phyloP scores from a whole-genome alignment of 345 rosid genomes.

The Populus simonii region DNA sequence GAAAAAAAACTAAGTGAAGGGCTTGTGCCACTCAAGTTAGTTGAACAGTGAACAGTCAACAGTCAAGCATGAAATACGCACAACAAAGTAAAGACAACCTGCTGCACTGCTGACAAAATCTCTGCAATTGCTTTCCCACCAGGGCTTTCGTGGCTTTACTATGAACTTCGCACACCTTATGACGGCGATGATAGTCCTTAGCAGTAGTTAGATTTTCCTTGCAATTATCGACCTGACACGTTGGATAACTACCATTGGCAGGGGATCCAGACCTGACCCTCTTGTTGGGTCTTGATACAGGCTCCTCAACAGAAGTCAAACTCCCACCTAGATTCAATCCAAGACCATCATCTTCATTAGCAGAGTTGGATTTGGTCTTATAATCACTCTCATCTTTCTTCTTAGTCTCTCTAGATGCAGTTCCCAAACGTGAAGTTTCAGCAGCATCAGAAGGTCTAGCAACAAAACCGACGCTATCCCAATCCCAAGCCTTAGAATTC shows the following conservation, averaged over 20 bases:
- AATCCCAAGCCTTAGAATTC: slow-evolving; percentile 71
- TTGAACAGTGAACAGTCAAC: background rate
- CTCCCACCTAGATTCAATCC: slow-evolving; percentile 71
- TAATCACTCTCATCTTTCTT: slow-evolving; percentile 18
- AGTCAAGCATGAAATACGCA: background rate
- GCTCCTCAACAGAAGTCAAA: slow-evolving; percentile 47
- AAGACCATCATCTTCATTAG: slow-evolving; percentile 46
- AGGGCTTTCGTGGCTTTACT: slow-evolving; percentile 78
- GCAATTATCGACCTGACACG: slow-evolving; percentile 88
- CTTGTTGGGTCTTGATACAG: slow-evolving; percentile 55
- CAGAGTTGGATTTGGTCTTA: slow-evolving; percentile 15
- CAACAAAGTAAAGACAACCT: slow-evolving; percentile 40
- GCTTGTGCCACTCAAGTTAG: background rate
- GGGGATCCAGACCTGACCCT: slow-evolving; percentile 78
- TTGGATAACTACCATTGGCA: slow-evolving; percentile 54
- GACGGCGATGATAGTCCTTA: slow-evolving; percentile 89
- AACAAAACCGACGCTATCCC: slow-evolving; percentile 69
- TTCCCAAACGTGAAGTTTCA: slow-evolving; percentile 37
- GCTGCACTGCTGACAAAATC: slow-evolving; percentile 99
- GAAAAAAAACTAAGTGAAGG: background rate
- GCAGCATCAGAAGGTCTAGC: slow-evolving; percentile 54
- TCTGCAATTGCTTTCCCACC: slow-evolving; percentile 87
- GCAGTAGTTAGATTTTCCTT: slow-evolving; percentile 70
- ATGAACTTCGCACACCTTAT: slow-evolving; percentile 82
- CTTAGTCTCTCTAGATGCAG: slow-evolving; percentile 14